Evolutionary conservation across 768 basidiomycete genomes (phyloP).

Genomic region (Boletus sp.): DNA sequence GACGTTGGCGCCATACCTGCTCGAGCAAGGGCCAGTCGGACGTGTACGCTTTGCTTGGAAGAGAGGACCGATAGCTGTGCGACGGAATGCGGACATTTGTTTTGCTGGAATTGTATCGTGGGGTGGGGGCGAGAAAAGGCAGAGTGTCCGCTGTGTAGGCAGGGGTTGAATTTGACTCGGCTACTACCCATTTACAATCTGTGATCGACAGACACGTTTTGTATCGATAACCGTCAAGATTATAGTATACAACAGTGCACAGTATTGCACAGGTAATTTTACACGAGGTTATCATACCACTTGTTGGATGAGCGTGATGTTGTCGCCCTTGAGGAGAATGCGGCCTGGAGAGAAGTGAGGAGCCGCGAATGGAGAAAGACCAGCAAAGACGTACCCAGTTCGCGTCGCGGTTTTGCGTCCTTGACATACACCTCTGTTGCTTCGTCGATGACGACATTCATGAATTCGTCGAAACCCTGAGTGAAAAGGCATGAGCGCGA

Average conservation of each 20-base stretch:
- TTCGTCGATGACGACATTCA: conserved; percentile 96
- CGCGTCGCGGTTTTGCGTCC: conserved; percentile 79
- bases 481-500: conserved; percentile 23
- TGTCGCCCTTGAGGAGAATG: conserved; percentile 95
- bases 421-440: conserved; percentile 91
- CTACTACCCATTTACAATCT: conserved; percentile 84
- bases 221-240: neutral
- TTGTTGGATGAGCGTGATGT: conserved; percentile 96
- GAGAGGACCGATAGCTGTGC: conserved; percentile 79
- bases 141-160: conserved; percentile 86
- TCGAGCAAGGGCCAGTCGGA: conserved; percentile 54
- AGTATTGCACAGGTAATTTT: conserved; percentile 13
- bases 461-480: conserved; percentile 99
- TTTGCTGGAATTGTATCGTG: conserved; percentile 88
- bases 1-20: conserved; percentile 56
- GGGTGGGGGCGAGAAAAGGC: conserved; percentile 90
- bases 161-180: conserved; percentile 64
- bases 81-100: conserved; percentile 88
- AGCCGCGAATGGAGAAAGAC: neutral
- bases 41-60: conserved; percentile 82
- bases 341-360: conserved; percentile 56
- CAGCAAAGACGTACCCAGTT: conserved; percentile 63
- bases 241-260: neutral
- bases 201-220: conserved; percentile 34
- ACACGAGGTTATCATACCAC: conserved; percentile 28